Conservation (phyloP, 805 yeast genomes). For the Candida berthetii region DNA sequence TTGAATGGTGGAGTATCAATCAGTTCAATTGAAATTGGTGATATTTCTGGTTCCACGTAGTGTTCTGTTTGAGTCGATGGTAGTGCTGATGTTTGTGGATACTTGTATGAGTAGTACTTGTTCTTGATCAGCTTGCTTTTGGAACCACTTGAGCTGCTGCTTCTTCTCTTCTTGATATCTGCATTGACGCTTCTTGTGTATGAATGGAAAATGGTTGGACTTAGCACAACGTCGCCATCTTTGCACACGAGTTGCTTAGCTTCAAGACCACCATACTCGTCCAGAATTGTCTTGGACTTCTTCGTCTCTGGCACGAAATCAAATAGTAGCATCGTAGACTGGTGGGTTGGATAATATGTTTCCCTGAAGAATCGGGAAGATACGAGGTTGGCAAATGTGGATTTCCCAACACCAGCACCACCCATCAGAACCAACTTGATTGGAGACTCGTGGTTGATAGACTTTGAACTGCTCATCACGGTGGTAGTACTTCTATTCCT, state of each 20-base stretch:
- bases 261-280: constrained; percentile 37
- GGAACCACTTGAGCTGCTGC: constrained; percentile 5
- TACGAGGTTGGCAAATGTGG: constrained; percentile 46
- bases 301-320: constrained; percentile 40
- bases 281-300: constrained; percentile 36
- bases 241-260: constrained; percentile 27
- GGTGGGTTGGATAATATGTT: constrained; percentile 70
- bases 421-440: constrained; percentile 57
- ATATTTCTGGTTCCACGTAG: constrained; percentile 42
- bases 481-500: no score
- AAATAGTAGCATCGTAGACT: constrained; percentile 51
- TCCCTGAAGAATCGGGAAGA: constrained; percentile 47
- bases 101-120: constrained; percentile 12
- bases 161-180: constrained; percentile 7
- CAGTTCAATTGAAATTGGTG: constrained; percentile 61
- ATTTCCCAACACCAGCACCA: constrained; percentile 53
- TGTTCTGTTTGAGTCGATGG: constrained; percentile 1
- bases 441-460: constrained; percentile 27
- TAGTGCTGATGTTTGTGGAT: background rate
- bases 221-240: constrained; percentile 22
- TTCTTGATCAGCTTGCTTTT: constrained; percentile 11
- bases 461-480: background rate
- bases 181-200: constrained; percentile 11
- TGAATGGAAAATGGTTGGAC: constrained; percentile 32
- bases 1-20: constrained; percentile 73